Percentiles rank a stretch among this genome's conserved stretches.
Evolutionary conservation across 2,329 filamentous ascomycete genomes (phyloP).

Genomic region (Fusarium mundagurra): DNA sequence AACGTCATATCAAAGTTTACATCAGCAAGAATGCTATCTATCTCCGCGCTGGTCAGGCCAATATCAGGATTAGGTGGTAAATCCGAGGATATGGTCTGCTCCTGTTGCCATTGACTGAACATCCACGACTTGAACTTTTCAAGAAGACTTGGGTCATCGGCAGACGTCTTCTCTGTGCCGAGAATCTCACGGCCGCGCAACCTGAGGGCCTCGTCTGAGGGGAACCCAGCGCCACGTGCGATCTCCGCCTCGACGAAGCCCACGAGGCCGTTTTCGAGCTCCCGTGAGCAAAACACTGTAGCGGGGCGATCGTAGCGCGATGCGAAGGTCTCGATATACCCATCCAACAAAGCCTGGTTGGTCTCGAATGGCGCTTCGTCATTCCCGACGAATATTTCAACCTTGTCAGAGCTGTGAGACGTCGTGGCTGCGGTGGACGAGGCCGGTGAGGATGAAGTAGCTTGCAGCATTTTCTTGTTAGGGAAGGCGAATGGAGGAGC

Average conservation of each 20-base stretch:
- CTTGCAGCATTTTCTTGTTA: neutral
- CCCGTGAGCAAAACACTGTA: neutral
- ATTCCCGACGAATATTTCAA: neutral
- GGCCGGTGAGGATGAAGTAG: neutral
- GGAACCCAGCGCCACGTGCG: rapidly evolving
- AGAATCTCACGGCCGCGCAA: neutral
- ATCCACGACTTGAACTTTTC: neutral
- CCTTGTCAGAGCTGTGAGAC: neutral
- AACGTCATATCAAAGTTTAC: neutral
- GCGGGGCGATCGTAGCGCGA: neutral
- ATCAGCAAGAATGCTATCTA: neutral
- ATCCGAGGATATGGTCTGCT: too few species aligned
- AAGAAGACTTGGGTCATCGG: neutral
- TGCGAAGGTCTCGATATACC: neutral
- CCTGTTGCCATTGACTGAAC: too few species aligned
- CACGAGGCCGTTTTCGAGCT: neutral
- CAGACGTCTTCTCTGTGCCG: rapidly evolving
- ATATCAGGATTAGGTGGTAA: too few species aligned
- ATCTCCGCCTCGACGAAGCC: neutral
- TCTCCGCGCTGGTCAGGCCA: neutral
- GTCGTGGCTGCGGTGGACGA: neutral
- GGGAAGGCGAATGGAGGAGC: neutral
- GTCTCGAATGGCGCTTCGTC: neutral
- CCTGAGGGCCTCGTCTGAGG: neutral
- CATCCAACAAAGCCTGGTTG: neutral